These are phyloP conservation scores for Tilletia indica DNA, from an alignment of 1,284 basidiomycete species.

Conservation along the genomic window DNA sequence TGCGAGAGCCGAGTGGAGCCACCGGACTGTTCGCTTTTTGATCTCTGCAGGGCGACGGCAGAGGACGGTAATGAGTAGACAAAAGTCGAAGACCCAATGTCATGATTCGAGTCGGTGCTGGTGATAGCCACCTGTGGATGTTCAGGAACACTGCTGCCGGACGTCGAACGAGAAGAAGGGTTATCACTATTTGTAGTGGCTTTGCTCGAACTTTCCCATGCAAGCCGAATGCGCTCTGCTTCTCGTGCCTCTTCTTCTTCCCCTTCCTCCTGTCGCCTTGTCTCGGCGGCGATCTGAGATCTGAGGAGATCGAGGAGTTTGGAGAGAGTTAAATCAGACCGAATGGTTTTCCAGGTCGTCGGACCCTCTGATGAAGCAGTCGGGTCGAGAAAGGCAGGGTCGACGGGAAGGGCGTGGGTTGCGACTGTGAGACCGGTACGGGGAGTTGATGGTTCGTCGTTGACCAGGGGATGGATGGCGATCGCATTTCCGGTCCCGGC, in stretches of 20 bases:
- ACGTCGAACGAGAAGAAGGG: too few relatives aligned
- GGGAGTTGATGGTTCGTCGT: slow-evolving; percentile 14
- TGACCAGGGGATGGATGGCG: slow-evolving; percentile 8
- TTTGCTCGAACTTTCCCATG: too few relatives aligned
- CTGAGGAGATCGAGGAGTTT: slow-evolving; percentile 21
- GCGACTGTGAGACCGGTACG: slow-evolving; percentile 28
- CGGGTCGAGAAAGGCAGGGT: neutral
- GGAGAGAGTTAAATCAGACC: slow-evolving; percentile 44
- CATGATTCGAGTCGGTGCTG: too few relatives aligned
- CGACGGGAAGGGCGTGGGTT: slow-evolving; percentile 25
- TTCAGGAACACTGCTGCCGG: too few relatives aligned
- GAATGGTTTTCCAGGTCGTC: slow-evolving; percentile 26
- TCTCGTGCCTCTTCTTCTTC: neutral
- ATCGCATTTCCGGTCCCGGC: slow-evolving; percentile 4
- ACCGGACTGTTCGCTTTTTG: neutral
- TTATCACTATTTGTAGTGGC: too few relatives aligned
- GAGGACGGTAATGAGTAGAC: too few relatives aligned
- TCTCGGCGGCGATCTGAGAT: neutral
- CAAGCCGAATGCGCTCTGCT: neutral
- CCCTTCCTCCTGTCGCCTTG: neutral
- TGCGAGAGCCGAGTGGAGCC: too few relatives aligned
- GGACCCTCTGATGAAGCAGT: neutral
- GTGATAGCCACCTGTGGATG: too few relatives aligned
- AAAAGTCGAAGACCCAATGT: too few relatives aligned
- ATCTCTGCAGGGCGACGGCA: slow-evolving; percentile 34